A percentile compares a stretch with the other conserved stretches of the same genome.
These are phyloP conservation scores for Perkinsus chesapeaki DNA, from an alignment of 169 alveolate species.

Conservation along the genomic window DNA sequence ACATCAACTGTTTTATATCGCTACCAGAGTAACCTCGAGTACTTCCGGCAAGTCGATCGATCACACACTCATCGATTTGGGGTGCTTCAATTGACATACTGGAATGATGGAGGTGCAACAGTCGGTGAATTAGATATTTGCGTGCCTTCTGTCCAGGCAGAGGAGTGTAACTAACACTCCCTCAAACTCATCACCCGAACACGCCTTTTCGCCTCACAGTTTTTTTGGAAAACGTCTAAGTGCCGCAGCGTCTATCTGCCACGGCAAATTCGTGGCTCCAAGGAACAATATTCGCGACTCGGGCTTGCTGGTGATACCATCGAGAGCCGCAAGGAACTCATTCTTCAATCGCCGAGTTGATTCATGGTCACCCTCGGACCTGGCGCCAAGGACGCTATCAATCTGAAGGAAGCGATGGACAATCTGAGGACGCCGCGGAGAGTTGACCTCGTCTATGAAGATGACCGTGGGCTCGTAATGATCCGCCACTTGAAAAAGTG, in stretches of 20 bases:
- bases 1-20: slow-evolving; percentile 55
- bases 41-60: slow-evolving; percentile 36
- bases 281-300: slow-evolving; percentile 52
- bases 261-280: slow-evolving; percentile 77
- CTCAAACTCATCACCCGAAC: no score
- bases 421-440: no score
- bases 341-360: slow-evolving; percentile 72
- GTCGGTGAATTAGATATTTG: slow-evolving; percentile 57
- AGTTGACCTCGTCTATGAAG: slow-evolving; percentile 74
- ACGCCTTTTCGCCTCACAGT: slow-evolving; percentile 60
- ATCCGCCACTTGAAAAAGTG: slow-evolving; percentile 66
- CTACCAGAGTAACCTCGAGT: slow-evolving; percentile 77
- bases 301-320: slow-evolving; percentile 54
- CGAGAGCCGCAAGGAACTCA: slow-evolving; percentile 71
- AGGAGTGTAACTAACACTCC: no score
- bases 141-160: no score
- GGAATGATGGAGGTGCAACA: slow-evolving; percentile 36
- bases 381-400: slow-evolving; percentile 65
- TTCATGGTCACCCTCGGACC: slow-evolving; percentile 72
- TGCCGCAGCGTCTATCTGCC: slow-evolving; percentile 76
- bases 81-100: slow-evolving; percentile 29
- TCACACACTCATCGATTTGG: slow-evolving; percentile 26
- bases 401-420: background rate
- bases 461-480: slow-evolving; percentile 69
- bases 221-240: slow-evolving; percentile 72